These are phyloP conservation scores for Naganishia friedmannii DNA, from an alignment of 768 basidiomycete species.

Conservation along the genomic window DNA sequence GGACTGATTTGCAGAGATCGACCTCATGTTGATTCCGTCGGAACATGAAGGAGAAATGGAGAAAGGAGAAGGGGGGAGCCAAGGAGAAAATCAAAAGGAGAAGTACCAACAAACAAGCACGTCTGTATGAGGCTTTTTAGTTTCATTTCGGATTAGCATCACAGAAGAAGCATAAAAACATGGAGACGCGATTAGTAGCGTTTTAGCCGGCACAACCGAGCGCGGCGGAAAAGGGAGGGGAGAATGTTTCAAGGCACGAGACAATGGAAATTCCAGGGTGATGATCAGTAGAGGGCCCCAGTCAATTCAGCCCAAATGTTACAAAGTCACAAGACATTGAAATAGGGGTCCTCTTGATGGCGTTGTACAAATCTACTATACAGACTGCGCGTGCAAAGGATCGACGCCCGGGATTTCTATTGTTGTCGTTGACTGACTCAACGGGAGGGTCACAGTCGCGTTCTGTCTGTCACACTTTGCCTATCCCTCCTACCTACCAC, in stretches of 20 bases:
- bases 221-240: background rate
- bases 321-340: background rate
- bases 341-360: slow-evolving; percentile 2
- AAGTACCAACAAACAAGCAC: background rate
- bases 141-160: slow-evolving; percentile 7
- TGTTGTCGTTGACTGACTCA: background rate
- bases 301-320: slow-evolving; percentile 8
- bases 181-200: background rate
- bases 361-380: background rate
- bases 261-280: slow-evolving; percentile 25
- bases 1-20: background rate
- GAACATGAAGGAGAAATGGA: background rate
- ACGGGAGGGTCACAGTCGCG: background rate
- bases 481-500: too few species aligned
- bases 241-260: slow-evolving; percentile 18
- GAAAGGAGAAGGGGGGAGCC: background rate
- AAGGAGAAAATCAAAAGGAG: background rate
- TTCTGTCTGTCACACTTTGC: too few species aligned
- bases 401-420: background rate
- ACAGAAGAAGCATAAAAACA: background rate
- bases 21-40: background rate
- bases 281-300: slow-evolving; percentile 6
- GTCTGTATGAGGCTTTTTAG: background rate
- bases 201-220: slow-evolving; percentile 19
- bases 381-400: background rate